phyloP scores from a whole-genome alignment of 1,284 basidiomycete genomes.

The Sporisorium iseilematis-ciliati region DNA sequence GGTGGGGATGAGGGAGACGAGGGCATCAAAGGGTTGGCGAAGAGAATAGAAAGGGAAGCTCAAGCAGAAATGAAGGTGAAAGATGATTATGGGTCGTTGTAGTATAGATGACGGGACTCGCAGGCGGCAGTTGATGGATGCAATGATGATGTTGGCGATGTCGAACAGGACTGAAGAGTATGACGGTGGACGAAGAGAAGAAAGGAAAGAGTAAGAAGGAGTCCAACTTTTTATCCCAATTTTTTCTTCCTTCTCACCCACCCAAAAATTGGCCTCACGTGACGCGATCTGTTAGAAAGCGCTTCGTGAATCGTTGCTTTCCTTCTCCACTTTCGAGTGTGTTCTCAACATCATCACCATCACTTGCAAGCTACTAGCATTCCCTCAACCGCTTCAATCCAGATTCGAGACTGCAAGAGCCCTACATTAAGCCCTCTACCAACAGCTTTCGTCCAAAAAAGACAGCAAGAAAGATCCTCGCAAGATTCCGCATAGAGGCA shows the following conservation, averaged over 20 bases:
- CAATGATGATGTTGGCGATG: constrained; percentile 2
- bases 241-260: neutral
- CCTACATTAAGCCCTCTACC: neutral
- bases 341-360: constrained; percentile 3
- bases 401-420: neutral
- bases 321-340: constrained; percentile 39
- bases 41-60: neutral
- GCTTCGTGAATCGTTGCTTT: constrained; percentile 12
- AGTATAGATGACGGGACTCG: neutral
- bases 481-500: neutral
- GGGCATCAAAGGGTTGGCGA: neutral
- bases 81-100: neutral
- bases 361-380: neutral
- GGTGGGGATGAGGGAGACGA: neutral
- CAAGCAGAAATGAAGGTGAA: neutral
- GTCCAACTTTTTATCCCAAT: constrained; percentile 1
- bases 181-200: constrained; percentile 11
- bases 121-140: neutral
- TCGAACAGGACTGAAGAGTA: neutral
- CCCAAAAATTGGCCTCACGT: constrained; percentile 28
- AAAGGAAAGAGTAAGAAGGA: neutral
- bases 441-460: neutral
- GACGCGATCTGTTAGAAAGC: constrained; percentile 13
- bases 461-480: no score
- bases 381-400: no score